phyloP scores from a whole-genome alignment of 1,139 yeast species.

The Geotrichum cucujoidarum region DNA sequence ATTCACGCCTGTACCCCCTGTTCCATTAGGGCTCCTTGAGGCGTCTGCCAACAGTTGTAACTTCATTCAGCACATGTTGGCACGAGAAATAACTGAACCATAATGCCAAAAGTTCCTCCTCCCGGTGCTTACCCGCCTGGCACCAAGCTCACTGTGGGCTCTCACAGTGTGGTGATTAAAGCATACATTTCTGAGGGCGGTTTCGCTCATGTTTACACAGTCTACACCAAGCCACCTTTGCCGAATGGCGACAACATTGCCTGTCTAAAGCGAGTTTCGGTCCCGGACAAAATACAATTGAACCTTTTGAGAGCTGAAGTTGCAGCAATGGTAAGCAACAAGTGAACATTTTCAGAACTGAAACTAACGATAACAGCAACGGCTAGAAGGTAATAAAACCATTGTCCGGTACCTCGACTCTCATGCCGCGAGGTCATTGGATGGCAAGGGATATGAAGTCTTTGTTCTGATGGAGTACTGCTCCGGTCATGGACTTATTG shows the following conservation, averaged over 20 bases:
- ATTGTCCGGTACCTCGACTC: conserved; percentile 90
- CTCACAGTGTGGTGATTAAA: conserved; percentile 54
- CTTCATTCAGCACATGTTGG: too few species aligned
- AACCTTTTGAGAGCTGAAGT: conserved; percentile 69
- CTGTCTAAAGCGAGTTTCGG: conserved; percentile 70
- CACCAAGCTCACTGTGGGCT: conserved; percentile 60
- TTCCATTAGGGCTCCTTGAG: too few species aligned
- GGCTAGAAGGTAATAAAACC: conserved; percentile 68
- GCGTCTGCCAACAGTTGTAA: too few species aligned
- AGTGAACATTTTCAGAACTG: background rate
- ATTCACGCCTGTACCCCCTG: too few species aligned
- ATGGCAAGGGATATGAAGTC: conserved; percentile 65
- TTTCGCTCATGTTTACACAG: conserved; percentile 73
- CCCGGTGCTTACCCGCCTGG: conserved; percentile 60
- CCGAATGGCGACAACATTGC: conserved; percentile 36
- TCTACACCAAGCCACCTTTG: conserved; percentile 33
- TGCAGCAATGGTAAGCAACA: conserved; percentile 55
- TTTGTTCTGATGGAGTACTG: conserved; percentile 91
- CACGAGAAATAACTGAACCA: too few species aligned
- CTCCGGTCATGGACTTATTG: conserved; percentile 73
- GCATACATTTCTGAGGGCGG: conserved; percentile 69
- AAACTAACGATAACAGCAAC: conserved; percentile 39
- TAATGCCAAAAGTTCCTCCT: conserved; percentile 26
- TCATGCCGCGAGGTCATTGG: conserved; percentile 67
- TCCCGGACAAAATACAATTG: conserved; percentile 67